Evolutionary conservation across 768 basidiomycete species (phyloP), one percentile per base, ranked within the genome.

Genomic region (Tubosaeta brunneosetosa): DNA sequence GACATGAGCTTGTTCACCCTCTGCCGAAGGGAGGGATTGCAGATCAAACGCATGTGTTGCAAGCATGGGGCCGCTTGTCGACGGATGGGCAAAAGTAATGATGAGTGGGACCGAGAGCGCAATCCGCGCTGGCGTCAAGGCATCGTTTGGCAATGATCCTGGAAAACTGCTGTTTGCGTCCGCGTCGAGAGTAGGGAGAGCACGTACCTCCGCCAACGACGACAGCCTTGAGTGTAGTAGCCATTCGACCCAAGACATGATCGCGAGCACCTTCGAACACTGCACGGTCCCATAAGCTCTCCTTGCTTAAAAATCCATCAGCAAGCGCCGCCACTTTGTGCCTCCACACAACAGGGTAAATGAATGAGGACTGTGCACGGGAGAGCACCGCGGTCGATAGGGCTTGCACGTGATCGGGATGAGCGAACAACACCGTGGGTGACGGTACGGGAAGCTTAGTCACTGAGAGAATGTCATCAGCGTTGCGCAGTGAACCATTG

Each of bases 21-120:
- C 59, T 17, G 67, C 66, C 5, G 66, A 59, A 3, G 79, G 75
- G 66, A 91, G 82, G 11, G 83, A 77, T 69, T 97, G 94, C 25
- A 97, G 68, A 66, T 97, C 94, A 49, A 91, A 80, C 8, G 88
- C 84, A 62, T 94, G 88, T 8, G 89, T 81, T 6, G 89, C 88
- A 42, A 94, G 77, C 27, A 94, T 69, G 0, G 94, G 94, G 3
- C 85, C 91, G 2, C 85, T 74, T 19, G 85, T 83, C 36, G 82
- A 69, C 4, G 78, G 78, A 68, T 85, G 84, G 9, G 74, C 77
- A 63, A 77, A 82, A 1, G 74, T 74, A 63, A 84, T 81, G 47
- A 93, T 79, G 25, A 92, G 62, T 0, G 92, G 91, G 6, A 94
- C 72, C 5, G 88, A 90, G 22, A 94, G 74, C 10, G 86, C 83